A percentile compares a stretch with the other conserved stretches of the same genome.
Conservation (phyloP, 371 early-diverging fungal genomes). For the Actinomortierella ambigua region DNA sequence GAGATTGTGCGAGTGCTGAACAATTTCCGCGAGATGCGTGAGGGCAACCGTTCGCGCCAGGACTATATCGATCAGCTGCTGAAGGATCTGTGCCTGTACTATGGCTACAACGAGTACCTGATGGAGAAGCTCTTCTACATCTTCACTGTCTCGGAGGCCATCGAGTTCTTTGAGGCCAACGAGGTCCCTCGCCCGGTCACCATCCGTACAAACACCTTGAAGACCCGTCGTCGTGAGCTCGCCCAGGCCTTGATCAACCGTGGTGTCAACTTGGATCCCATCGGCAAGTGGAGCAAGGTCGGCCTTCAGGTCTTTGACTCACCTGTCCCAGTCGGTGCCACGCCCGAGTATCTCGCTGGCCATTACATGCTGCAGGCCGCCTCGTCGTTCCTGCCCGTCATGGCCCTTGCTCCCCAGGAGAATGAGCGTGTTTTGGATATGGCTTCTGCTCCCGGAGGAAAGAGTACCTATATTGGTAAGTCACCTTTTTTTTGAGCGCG, state of each 20-base stretch:
- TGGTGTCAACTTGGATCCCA: conserved; percentile 97
- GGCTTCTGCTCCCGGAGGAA: conserved; percentile 99
- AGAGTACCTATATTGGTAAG: conserved; percentile 87
- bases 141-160: conserved; percentile 89
- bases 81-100: conserved; percentile 88
- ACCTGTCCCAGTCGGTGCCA: conserved; percentile 94
- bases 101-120: conserved; percentile 96
- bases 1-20: conserved; percentile 86
- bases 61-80: conserved; percentile 88
- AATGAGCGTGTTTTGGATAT: conserved; percentile 97
- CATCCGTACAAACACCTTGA: conserved; percentile 97
- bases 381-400: conserved; percentile 97
- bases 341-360: conserved; percentile 99
- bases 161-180: conserved; percentile 99
- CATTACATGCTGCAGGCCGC: conserved; percentile 99
- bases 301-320: conserved; percentile 93
- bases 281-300: conserved; percentile 95
- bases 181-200: conserved; percentile 97
- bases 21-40: conserved; percentile 86
- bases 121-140: conserved; percentile 91
- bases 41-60: conserved; percentile 74
- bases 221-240: conserved; percentile 93
- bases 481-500: too few species aligned
- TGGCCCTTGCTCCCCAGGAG: conserved; percentile 95
- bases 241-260: conserved; percentile 94